Conservation (phyloP, 2,329 filamentous ascomycete genomes). For the Epichloe festucae region DNA sequence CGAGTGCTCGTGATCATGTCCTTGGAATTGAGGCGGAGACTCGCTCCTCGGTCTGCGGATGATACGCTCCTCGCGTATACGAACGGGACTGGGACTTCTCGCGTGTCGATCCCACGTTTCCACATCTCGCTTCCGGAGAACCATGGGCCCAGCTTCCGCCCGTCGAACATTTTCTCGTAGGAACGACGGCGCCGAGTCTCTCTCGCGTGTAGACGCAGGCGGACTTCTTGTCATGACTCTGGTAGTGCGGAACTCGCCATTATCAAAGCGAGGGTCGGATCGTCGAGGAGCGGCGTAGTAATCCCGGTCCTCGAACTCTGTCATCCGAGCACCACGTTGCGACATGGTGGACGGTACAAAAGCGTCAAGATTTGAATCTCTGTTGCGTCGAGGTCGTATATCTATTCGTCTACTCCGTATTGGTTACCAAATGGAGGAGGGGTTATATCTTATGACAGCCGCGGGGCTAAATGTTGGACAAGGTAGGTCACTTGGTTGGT, state of each 20-base stretch:
- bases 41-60: constrained; percentile 30
- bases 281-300: constrained; percentile 25
- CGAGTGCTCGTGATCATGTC: constrained; percentile 21
- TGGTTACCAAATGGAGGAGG: no score
- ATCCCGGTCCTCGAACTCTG: constrained; percentile 35
- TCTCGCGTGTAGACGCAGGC: constrained; percentile 20
- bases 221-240: constrained; percentile 13
- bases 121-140: constrained; percentile 41
- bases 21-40: constrained; percentile 23
- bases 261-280: constrained; percentile 15
- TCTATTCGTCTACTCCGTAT: background rate
- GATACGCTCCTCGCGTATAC: constrained; percentile 30
- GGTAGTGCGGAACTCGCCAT: constrained; percentile 14
- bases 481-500: no score
- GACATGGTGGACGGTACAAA: constrained; percentile 7
- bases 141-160: constrained; percentile 36
- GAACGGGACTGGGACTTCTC: constrained; percentile 30
- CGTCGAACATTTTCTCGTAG: constrained; percentile 37
- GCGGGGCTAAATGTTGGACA: no score
- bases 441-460: no score
- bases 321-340: constrained; percentile 11
- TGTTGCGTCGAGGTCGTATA: background rate
- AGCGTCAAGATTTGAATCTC: background rate
- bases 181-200: constrained; percentile 35
- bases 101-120: constrained; percentile 39